phyloP scores from a whole-genome alignment of 164 flowering plant species.

The Warburgia ugandensis region DNA sequence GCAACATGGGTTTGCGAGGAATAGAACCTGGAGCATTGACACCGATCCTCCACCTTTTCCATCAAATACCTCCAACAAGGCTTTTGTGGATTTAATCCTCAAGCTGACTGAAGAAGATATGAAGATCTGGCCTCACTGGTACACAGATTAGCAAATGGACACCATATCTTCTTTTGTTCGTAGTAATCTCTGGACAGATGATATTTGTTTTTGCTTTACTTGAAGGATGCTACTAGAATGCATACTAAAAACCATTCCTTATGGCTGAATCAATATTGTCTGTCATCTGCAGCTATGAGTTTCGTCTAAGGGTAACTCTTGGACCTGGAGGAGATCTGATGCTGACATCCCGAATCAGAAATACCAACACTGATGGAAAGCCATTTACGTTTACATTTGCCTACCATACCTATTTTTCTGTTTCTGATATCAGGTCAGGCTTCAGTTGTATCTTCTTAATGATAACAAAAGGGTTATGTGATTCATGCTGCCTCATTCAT shows the following conservation, averaged over 20 bases:
- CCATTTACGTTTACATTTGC: constrained; percentile 65
- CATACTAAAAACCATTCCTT: no score
- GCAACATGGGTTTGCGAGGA: constrained; percentile 93
- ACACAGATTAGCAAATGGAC: constrained; percentile 1
- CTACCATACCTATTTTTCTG: constrained; percentile 80
- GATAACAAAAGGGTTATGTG: no score
- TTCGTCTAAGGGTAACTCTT: constrained; percentile 64
- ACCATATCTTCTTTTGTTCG: constrained; percentile 1
- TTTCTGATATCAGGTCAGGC: constrained; percentile 80
- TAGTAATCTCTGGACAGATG: not conserved
- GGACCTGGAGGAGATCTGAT: constrained; percentile 78
- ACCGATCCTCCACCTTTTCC: constrained; percentile 74
- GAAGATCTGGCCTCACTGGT: constrained; percentile 93
- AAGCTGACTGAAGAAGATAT: constrained; percentile 70
- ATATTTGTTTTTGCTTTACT: not conserved
- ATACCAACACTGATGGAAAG: constrained; percentile 74
- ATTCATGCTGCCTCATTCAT: no score
- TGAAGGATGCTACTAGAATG: not conserved
- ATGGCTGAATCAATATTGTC: not conserved
- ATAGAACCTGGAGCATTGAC: constrained; percentile 77
- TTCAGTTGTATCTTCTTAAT: no score
- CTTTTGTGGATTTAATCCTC: constrained; percentile 72
- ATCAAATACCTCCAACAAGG: constrained; percentile 35
- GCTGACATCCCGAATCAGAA: constrained; percentile 84
- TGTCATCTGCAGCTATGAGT: constrained; percentile 54